A percentile compares a stretch with the other conserved stretches of the same genome.
Evolutionary conservation across 2,329 filamentous ascomycete species (phyloP).

Genomic region (Elsinoe fawcettii): DNA sequence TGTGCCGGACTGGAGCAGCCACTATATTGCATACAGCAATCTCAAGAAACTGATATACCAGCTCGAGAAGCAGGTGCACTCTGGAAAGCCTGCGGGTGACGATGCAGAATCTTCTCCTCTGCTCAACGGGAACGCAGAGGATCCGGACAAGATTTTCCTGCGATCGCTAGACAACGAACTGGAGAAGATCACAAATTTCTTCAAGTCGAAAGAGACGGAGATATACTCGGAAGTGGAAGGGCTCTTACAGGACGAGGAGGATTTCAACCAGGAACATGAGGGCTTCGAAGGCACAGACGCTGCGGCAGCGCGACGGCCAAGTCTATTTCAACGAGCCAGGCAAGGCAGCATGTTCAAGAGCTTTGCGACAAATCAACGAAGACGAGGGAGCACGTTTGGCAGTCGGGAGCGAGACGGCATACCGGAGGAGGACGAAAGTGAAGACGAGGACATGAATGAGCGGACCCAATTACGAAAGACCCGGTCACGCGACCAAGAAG

Average conservation of each 20-base stretch:
- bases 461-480: slow-evolving; percentile 36
- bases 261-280: slow-evolving; percentile 55
- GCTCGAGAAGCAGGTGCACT: slow-evolving; percentile 77
- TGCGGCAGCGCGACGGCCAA: slow-evolving; percentile 22
- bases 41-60: slow-evolving; percentile 98
- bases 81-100: slow-evolving; percentile 42
- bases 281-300: slow-evolving; percentile 31
- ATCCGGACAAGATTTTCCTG: slow-evolving; percentile 75
- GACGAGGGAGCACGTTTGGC: slow-evolving; percentile 39
- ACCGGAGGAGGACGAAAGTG: slow-evolving; percentile 50
- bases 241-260: slow-evolving; percentile 65
- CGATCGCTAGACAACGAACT: slow-evolving; percentile 79
- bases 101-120: slow-evolving; percentile 83
- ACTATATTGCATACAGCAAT: slow-evolving; percentile 98
- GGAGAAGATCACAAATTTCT: slow-evolving; percentile 91
- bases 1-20: slow-evolving; percentile 97
- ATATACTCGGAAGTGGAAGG: slow-evolving; percentile 72
- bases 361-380: slow-evolving; percentile 37
- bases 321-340: slow-evolving; percentile 31
- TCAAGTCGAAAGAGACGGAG: slow-evolving; percentile 79
- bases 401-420: slow-evolving; percentile 43
- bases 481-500: slow-evolving; percentile 20
- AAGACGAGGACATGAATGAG: slow-evolving; percentile 56
- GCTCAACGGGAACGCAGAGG: slow-evolving; percentile 54
- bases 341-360: slow-evolving; percentile 47